Conservation (phyloP, 2,329 filamentous ascomycete species). For the Tricladium varicosporioides region DNA sequence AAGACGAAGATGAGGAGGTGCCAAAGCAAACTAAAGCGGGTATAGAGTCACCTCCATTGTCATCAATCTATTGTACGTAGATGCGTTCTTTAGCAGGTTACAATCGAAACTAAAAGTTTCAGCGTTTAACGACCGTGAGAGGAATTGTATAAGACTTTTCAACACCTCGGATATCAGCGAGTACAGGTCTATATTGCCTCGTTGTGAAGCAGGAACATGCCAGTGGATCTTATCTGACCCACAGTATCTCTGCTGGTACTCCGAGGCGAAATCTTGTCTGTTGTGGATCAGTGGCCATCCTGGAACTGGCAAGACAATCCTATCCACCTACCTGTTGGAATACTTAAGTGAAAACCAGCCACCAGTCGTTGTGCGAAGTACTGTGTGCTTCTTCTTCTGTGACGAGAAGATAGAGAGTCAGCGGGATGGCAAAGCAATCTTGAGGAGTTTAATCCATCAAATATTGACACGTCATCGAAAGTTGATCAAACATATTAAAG, state of each 20-base stretch:
- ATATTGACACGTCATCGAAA: conserved; percentile 33
- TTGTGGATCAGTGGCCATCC: conserved; percentile 39
- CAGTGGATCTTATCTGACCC: conserved; percentile 36
- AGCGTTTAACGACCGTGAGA: conserved; percentile 37
- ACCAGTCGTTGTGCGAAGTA: conserved; percentile 8
- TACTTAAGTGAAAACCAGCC: conserved; percentile 24
- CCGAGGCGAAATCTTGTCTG: conserved; percentile 29
- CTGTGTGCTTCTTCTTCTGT: conserved; percentile 36
- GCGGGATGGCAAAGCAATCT: conserved; percentile 36
- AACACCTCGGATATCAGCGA: conserved; percentile 32
- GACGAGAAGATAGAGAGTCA: conserved; percentile 37
- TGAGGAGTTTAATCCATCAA: conserved; percentile 38
- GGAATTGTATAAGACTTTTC: conserved; percentile 34
- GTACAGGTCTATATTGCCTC: conserved; percentile 33
- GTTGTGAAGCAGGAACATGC: conserved; percentile 36
- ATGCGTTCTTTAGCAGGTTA: too few relatives aligned
- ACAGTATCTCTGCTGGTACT: conserved; percentile 33
- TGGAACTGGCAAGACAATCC: conserved; percentile 39
- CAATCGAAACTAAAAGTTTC: not conserved
- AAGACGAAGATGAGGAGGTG: not conserved
- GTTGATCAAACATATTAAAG: conserved; percentile 35
- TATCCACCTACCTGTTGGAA: conserved; percentile 36
- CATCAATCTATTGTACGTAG: too few relatives aligned
- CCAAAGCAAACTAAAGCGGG: too few relatives aligned
- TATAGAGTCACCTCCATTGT: too few relatives aligned